phyloP scores from a whole-genome alignment of 345 rosid genomes.

The Gossypium arboreum region DNA sequence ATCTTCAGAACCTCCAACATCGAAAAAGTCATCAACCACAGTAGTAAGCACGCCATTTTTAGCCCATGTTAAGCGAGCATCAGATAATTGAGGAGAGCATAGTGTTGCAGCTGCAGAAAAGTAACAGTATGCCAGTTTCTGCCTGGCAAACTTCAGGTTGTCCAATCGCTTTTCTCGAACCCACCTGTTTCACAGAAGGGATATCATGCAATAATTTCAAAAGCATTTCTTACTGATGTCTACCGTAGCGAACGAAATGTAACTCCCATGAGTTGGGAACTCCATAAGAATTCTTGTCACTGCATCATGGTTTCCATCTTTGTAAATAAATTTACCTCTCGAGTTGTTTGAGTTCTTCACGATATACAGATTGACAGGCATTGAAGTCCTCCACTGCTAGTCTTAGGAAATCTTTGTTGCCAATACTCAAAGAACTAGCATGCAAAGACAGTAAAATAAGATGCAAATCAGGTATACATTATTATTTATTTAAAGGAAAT shows the following conservation, averaged over 20 bases:
- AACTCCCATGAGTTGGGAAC: not conserved
- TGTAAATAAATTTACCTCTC: constrained; percentile 42
- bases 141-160: constrained; percentile 73
- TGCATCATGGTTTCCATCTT: not conserved
- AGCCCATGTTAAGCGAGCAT: constrained; percentile 93
- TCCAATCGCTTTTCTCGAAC: constrained; percentile 54
- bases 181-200: constrained; percentile 49
- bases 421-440: constrained; percentile 41
- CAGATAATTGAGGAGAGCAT: constrained; percentile 56
- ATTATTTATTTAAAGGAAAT: not conserved
- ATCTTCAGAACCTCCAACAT: constrained; percentile 76
- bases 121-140: constrained; percentile 73
- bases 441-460: constrained; percentile 7
- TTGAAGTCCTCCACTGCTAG: constrained; percentile 74
- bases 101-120: constrained; percentile 77
- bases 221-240: not conserved
- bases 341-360: constrained; percentile 56
- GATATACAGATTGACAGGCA: constrained; percentile 53
- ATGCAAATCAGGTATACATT: not conserved
- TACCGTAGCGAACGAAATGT: not conserved
- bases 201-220: not conserved
- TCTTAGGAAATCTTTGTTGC: constrained; percentile 47
- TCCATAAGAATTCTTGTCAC: constrained; percentile 1
- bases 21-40: constrained; percentile 83
- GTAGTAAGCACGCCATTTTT: constrained; percentile 85